Percentiles rank a stretch among this genome's conserved stretches.
phyloP scores from a whole-genome alignment of 2,329 filamentous ascomycete genomes.

The Nemania sp. region DNA sequence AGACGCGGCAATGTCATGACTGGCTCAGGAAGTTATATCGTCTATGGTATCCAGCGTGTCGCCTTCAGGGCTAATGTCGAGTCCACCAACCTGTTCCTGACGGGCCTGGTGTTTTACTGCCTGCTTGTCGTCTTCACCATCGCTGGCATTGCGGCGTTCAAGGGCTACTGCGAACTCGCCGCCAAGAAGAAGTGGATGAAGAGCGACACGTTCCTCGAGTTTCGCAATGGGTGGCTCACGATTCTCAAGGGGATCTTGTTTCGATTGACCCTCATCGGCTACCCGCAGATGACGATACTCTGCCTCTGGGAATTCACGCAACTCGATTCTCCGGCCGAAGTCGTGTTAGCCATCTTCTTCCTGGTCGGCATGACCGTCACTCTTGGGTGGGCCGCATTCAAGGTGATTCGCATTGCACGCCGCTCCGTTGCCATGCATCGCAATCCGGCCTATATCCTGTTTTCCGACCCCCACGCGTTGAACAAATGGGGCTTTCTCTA shows the following conservation, averaged over 20 bases:
- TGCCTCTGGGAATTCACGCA: constrained; percentile 85
- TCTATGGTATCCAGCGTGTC: constrained; percentile 79
- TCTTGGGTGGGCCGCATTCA: constrained; percentile 77
- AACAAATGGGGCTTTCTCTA: constrained; percentile 96
- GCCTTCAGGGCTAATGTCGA: constrained; percentile 82
- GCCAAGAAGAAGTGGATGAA: constrained; percentile 75
- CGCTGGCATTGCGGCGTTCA: constrained; percentile 73
- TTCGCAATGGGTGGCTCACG: constrained; percentile 84
- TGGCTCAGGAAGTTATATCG: constrained; percentile 54
- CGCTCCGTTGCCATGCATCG: constrained; percentile 84
- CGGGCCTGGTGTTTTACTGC: constrained; percentile 79
- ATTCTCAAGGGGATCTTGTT: constrained; percentile 87
- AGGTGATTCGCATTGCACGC: constrained; percentile 80
- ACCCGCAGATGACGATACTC: constrained; percentile 81
- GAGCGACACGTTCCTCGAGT: constrained; percentile 80
- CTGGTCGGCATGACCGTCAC: constrained; percentile 75
- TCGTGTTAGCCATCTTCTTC: constrained; percentile 80
- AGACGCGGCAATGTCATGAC: constrained; percentile 53
- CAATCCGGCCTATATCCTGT: constrained; percentile 88
- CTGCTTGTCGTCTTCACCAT: constrained; percentile 75
- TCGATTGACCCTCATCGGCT: constrained; percentile 80
- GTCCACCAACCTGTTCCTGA: constrained; percentile 83
- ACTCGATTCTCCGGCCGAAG: constrained; percentile 76
- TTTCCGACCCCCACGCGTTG: constrained; percentile 80
- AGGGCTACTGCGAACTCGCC: constrained; percentile 72